These are phyloP conservation scores for Diaporthe humulicola DNA, from an alignment of 2,329 filamentous ascomycete species.

Conservation along the genomic window DNA sequence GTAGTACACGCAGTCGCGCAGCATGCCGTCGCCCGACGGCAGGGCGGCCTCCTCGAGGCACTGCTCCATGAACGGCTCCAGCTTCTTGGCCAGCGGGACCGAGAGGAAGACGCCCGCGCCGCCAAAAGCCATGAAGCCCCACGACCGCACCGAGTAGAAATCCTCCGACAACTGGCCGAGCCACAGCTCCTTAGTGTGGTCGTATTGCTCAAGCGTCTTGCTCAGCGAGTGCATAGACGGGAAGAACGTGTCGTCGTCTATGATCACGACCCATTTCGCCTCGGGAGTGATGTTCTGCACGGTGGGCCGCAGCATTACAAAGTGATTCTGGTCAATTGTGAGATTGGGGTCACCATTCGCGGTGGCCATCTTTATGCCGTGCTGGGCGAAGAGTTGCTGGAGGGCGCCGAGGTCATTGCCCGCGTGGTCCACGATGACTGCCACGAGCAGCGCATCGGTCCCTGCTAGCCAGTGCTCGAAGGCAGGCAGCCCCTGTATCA, in stretches of 20 bases:
- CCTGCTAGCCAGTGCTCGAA: constrained; percentile 69
- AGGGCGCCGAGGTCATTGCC: constrained; percentile 46
- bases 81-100: constrained; percentile 61
- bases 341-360: constrained; percentile 48
- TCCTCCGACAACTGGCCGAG: constrained; percentile 71
- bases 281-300: constrained; percentile 56
- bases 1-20: constrained; percentile 69
- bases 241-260: constrained; percentile 76
- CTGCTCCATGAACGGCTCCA: constrained; percentile 61
- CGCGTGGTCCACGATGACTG: constrained; percentile 59
- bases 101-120: constrained; percentile 72
- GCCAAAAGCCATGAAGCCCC: constrained; percentile 72
- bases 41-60: constrained; percentile 56
- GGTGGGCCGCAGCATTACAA: constrained; percentile 66
- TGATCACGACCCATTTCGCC: constrained; percentile 68
- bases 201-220: constrained; percentile 59
- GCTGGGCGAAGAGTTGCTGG: constrained; percentile 47
- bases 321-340: constrained; percentile 67
- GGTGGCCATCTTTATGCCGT: constrained; percentile 47
- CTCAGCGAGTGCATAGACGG: constrained; percentile 65
- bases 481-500: constrained; percentile 63
- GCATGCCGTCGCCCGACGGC: constrained; percentile 65
- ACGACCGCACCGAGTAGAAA: constrained; percentile 60
- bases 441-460: constrained; percentile 65
- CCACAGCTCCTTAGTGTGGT: constrained; percentile 64